Evolutionary conservation across 768 basidiomycete species (phyloP).

Genomic region (Mycena polygramma): DNA sequence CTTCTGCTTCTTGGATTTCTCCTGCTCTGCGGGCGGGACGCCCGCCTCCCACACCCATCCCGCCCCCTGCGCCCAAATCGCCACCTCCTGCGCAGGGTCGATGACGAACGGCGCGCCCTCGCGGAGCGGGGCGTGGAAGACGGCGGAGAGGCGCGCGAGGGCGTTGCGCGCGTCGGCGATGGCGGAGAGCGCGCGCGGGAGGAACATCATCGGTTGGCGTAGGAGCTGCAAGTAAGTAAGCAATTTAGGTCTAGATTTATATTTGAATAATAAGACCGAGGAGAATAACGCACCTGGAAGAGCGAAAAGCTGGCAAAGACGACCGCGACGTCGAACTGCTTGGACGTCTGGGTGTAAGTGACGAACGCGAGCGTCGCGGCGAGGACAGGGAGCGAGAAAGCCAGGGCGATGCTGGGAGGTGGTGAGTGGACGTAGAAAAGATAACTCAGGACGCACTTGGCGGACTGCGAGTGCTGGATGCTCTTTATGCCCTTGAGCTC

Average conservation of each 20-base stretch:
- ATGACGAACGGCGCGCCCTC: constrained; percentile 54
- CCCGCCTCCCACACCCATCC: constrained; percentile 74
- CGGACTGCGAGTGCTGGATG: constrained; percentile 72
- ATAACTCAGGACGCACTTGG: constrained; percentile 56
- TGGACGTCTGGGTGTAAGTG: constrained; percentile 68
- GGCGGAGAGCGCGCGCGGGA: constrained; percentile 72
- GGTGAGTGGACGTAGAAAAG: not conserved
- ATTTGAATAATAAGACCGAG: too few relatives aligned
- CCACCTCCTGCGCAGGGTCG: constrained; percentile 58
- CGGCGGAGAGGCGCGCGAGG: constrained; percentile 60
- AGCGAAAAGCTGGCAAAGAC: constrained; percentile 63
- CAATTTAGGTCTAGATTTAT: too few relatives aligned
- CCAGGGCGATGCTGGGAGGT: constrained; percentile 59
- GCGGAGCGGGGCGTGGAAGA: constrained; percentile 70
- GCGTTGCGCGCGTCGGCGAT: constrained; percentile 77
- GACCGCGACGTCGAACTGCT: constrained; percentile 71
- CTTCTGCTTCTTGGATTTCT: constrained; percentile 2
- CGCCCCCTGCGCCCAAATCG: constrained; percentile 63
- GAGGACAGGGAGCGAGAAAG: constrained; percentile 71
- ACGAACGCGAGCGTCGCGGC: constrained; percentile 77
- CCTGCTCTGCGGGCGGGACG: constrained; percentile 23
- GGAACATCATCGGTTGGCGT: constrained; percentile 78
- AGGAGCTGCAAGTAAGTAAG: constrained; percentile 60
- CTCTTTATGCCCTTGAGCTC: constrained; percentile 68
- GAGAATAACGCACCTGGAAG: constrained; percentile 29